phyloP scores from a whole-genome alignment of 148 eudicot genomes.

The Dianthus caryophyllus region DNA sequence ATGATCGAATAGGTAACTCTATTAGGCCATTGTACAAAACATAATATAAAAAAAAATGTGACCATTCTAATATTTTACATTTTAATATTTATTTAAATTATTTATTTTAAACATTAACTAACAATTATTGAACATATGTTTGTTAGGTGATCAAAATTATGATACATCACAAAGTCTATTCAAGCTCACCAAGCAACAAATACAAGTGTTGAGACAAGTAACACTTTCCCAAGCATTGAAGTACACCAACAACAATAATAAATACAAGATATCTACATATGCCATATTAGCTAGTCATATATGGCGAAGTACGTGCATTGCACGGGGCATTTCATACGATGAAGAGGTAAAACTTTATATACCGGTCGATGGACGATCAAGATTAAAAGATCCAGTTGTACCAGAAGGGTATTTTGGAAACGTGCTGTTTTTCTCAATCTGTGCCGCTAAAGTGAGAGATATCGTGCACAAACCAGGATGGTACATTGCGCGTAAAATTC shows the following conservation, averaged over 20 bases:
- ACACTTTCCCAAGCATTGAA: constrained; percentile 11
- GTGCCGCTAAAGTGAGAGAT: constrained; percentile 22
- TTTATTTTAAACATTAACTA: too few relatives aligned
- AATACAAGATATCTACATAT: constrained; percentile 23
- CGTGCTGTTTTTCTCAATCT: constrained; percentile 25
- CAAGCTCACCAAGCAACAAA: constrained; percentile 20
- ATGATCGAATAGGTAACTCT: too few relatives aligned
- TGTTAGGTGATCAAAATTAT: constrained; percentile 26
- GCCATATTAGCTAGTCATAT: constrained; percentile 30
- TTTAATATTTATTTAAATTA: too few relatives aligned
- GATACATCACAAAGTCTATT: constrained; percentile 7
- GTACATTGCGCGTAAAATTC: constrained; percentile 21
- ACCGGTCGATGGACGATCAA: constrained; percentile 28
- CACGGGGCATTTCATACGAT: constrained; percentile 24
- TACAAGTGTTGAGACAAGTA: constrained; percentile 15
- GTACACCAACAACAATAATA: constrained; percentile 6
- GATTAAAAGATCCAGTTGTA: constrained; percentile 18
- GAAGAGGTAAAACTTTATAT: constrained; percentile 31
- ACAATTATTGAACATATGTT: too few relatives aligned
- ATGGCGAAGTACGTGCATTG: constrained; percentile 26
- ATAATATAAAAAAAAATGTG: too few relatives aligned
- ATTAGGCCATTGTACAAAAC: too few relatives aligned
- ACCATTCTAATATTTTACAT: too few relatives aligned
- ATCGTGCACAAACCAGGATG: constrained; percentile 25
- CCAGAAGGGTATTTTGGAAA: constrained; percentile 34